Conservation (phyloP, 2,329 filamentous ascomycete genomes). For the Orbilia ellipsospora region DNA sequence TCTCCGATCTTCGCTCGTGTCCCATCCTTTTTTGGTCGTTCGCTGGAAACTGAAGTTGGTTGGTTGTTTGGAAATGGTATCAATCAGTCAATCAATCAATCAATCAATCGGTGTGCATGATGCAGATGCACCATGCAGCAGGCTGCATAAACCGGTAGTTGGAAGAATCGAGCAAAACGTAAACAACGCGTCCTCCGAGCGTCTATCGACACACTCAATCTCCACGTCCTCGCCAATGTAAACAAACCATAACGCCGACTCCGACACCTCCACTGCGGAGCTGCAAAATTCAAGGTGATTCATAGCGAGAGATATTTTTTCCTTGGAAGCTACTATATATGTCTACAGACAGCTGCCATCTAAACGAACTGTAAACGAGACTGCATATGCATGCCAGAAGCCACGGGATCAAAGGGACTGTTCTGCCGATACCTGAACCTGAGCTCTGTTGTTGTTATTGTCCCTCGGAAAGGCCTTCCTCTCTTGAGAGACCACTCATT, state of each 20-base stretch:
- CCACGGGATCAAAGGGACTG: slow-evolving; percentile 26
- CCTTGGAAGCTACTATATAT: slow-evolving; percentile 6
- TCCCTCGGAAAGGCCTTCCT: slow-evolving; percentile 15
- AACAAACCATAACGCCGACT: slow-evolving; percentile 21
- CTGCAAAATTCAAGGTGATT: slow-evolving; percentile 15
- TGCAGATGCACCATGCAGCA: slow-evolving; percentile 28
- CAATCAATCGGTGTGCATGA: slow-evolving; percentile 13
- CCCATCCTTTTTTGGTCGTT: not conserved
- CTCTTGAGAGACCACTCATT: not conserved
- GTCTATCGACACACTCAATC: slow-evolving; percentile 22
- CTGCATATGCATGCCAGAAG: slow-evolving; percentile 45
- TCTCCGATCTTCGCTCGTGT: slow-evolving; percentile 31
- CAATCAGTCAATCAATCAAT: slow-evolving; percentile 15
- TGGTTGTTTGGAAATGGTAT: slow-evolving; percentile 1
- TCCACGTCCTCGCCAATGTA: slow-evolving; percentile 9
- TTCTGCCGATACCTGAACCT: not conserved
- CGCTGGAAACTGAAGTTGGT: slow-evolving; percentile 4
- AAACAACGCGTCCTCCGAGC: slow-evolving; percentile 52
- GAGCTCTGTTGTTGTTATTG: slow-evolving; percentile 5
- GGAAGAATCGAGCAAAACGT: slow-evolving; percentile 46
- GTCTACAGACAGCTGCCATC: slow-evolving; percentile 12
- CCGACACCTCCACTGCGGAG: too few species aligned
- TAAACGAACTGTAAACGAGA: slow-evolving; percentile 31
- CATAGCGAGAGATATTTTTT: slow-evolving; percentile 7
- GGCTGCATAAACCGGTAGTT: slow-evolving; percentile 46